Percentiles rank a stretch among this genome's conserved stretches.
These are phyloP conservation scores for Salix dunnii DNA, from an alignment of 345 rosid species.

Conservation along the genomic window DNA sequence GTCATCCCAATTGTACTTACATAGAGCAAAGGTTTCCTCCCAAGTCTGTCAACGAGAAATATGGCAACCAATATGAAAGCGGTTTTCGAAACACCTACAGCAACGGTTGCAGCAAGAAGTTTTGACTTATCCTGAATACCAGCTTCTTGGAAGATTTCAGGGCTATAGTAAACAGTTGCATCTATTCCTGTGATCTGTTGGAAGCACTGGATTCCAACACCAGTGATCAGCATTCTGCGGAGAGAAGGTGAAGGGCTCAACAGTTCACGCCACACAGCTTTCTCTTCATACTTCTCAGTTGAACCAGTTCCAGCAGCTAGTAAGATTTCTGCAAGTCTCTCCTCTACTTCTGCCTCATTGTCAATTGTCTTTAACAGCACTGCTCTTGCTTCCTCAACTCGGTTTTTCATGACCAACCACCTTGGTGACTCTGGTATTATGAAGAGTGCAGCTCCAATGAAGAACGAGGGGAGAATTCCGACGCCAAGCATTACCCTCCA, in stretches of 20 bases:
- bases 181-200: slow-evolving; percentile 80
- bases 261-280: slow-evolving; percentile 73
- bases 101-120: slow-evolving; percentile 69
- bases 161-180: slow-evolving; percentile 83
- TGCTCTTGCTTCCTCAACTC: slow-evolving; percentile 64
- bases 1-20: slow-evolving; percentile 87
- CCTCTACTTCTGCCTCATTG: slow-evolving; percentile 63
- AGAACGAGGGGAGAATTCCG: slow-evolving; percentile 75
- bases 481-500: slow-evolving; percentile 95
- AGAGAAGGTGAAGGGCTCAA: slow-evolving; percentile 70
- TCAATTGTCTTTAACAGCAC: slow-evolving; percentile 76
- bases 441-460: slow-evolving; percentile 70
- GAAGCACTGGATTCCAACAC: slow-evolving; percentile 87
- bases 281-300: slow-evolving; percentile 45
- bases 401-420: slow-evolving; percentile 79
- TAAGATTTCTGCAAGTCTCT: slow-evolving; percentile 71
- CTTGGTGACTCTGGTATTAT: slow-evolving; percentile 90
- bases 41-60: slow-evolving; percentile 56
- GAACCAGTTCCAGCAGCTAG: slow-evolving; percentile 53
- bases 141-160: slow-evolving; percentile 59
- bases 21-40: slow-evolving; percentile 76
- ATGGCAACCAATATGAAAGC: slow-evolving; percentile 62
- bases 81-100: slow-evolving; percentile 73
- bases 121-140: slow-evolving; percentile 56
- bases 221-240: slow-evolving; percentile 59